These are phyloP conservation scores for Boehmeria nivea DNA, from an alignment of 306 rosid genomes.

Conservation along the genomic window DNA sequence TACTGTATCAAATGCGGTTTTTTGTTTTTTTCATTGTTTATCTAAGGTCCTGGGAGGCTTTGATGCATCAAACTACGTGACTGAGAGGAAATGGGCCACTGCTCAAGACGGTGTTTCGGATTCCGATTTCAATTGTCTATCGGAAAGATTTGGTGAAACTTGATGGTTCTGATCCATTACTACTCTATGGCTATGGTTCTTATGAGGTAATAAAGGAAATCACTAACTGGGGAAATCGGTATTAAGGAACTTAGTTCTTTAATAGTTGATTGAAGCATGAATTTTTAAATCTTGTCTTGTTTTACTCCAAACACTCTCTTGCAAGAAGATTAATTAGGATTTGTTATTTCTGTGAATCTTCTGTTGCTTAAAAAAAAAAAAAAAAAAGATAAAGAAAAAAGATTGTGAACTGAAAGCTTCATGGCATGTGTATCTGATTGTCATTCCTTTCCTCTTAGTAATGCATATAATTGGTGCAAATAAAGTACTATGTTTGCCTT, in stretches of 20 bases:
- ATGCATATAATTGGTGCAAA: no score
- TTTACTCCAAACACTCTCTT: no score
- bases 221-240: not conserved
- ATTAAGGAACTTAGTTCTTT: no score
- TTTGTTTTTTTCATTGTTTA: not conserved
- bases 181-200: slow-evolving; percentile 94
- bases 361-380: no score
- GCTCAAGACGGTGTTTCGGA: slow-evolving; percentile 70
- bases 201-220: slow-evolving; percentile 62
- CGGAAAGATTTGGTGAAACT: slow-evolving; percentile 72
- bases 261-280: not conserved
- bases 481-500: no score
- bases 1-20: not conserved
- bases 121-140: slow-evolving; percentile 83
- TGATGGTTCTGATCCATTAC: slow-evolving; percentile 85
- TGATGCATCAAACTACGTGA: slow-evolving; percentile 63
- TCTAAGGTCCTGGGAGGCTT: slow-evolving; percentile 85
- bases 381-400: no score
- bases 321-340: no score
- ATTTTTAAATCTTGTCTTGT: no score
- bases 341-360: no score
- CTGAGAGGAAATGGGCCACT: slow-evolving; percentile 85
- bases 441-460: no score
- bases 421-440: no score
- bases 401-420: no score